These are phyloP conservation scores for Hyaloraphidium curvatum DNA, from an alignment of 192 early-diverging fungal species.

Conservation along the genomic window DNA sequence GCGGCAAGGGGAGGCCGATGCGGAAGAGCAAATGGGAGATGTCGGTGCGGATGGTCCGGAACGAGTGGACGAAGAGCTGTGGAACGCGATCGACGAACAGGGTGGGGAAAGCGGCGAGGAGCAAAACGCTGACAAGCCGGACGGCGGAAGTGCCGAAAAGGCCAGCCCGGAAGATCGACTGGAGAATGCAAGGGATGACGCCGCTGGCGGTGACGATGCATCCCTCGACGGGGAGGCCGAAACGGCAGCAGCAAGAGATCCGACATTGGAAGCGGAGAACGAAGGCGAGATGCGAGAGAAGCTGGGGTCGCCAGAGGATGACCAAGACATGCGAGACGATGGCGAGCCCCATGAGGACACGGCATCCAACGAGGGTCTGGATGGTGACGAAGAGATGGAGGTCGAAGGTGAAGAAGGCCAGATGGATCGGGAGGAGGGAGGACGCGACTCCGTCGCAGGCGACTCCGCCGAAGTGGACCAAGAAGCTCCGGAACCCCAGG, in stretches of 20 bases:
- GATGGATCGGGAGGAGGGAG: constrained; percentile 6
- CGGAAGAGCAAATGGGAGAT: constrained; percentile 81
- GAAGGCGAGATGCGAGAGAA: constrained; percentile 18
- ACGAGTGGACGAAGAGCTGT: constrained; percentile 91
- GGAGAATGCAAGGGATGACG: constrained; percentile 36
- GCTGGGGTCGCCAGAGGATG: constrained; percentile 25
- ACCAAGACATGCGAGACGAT: constrained; percentile 24
- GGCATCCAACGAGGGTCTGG: constrained; percentile 21
- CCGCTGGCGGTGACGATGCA: constrained; percentile 21
- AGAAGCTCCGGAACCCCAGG: background rate
- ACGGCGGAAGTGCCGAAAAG: too few relatives aligned
- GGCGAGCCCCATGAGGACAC: constrained; percentile 20
- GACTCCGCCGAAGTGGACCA: background rate
- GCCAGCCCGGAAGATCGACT: constrained; percentile 25
- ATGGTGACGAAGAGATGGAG: constrained; percentile 20
- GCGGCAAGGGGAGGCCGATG: too few relatives aligned
- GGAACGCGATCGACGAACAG: constrained; percentile 69
- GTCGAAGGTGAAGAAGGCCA: constrained; percentile 13
- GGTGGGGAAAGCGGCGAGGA: constrained; percentile 19
- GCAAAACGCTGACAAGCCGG: constrained; percentile 37
- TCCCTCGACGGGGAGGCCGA: constrained; percentile 15
- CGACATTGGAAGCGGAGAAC: too few relatives aligned
- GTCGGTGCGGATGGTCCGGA: constrained; percentile 70
- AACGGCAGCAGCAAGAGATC: too few relatives aligned
- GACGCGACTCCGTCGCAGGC: background rate